Conservation (phyloP, 1,284 basidiomycete species). For the Vanrija humicola region DNA sequence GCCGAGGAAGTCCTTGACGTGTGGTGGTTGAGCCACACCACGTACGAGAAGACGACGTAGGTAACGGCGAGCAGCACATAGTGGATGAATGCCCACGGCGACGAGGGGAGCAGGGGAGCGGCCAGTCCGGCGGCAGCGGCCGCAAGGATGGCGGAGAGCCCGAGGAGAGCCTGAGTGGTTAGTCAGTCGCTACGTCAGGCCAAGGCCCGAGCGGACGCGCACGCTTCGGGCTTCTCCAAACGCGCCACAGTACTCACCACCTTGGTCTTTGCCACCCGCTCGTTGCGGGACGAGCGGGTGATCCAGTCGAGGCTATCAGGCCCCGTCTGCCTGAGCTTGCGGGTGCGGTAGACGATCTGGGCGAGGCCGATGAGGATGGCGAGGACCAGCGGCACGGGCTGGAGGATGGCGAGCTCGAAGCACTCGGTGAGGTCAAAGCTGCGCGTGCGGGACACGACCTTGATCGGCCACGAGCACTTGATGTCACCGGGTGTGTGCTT, state of each 20-base stretch:
- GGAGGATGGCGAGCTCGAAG: conserved; percentile 69
- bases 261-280: conserved; percentile 58
- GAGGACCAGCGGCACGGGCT: conserved; percentile 56
- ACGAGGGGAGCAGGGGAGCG: conserved; percentile 53
- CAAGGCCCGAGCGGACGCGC: conserved; percentile 39
- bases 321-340: conserved; percentile 22
- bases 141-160: conserved; percentile 49
- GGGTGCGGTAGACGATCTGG: conserved; percentile 47
- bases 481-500: conserved; percentile 3
- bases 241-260: conserved; percentile 59
- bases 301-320: conserved; percentile 14
- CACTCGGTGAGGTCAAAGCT: conserved; percentile 78
- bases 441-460: conserved; percentile 55
- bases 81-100: conserved; percentile 22
- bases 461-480: conserved; percentile 35
- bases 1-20: conserved; percentile 73
- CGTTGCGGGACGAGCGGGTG: conserved; percentile 46
- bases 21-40: conserved; percentile 62
- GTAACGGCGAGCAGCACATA: conserved; percentile 27
- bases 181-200: neutral
- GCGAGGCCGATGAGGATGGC: conserved; percentile 53
- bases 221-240: conserved; percentile 27
- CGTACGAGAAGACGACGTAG: conserved; percentile 33
- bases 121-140: conserved; percentile 58
- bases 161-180: conserved; percentile 48